Percentiles rank a stretch among this genome's conserved stretches.
Evolutionary conservation across 2,329 filamentous ascomycete genomes (phyloP).

Genomic region (Cordyceps fumosorosea): DNA sequence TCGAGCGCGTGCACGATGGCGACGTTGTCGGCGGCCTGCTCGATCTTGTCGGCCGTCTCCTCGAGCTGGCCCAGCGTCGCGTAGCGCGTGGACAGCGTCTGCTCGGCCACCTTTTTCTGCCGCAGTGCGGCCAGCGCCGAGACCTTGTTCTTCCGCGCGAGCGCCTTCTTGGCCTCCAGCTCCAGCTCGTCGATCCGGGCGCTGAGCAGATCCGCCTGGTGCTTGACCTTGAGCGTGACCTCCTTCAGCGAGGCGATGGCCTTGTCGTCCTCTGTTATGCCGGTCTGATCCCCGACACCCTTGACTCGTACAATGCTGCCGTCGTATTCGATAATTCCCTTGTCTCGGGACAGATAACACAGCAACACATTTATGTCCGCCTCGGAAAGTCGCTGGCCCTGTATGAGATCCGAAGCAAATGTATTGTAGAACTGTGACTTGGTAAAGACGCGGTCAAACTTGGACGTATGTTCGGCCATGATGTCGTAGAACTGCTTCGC

Average conservation of each 20-base stretch:
- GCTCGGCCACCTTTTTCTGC: slow-evolving; percentile 75
- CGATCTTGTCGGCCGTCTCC: slow-evolving; percentile 72
- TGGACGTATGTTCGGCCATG: slow-evolving; percentile 35
- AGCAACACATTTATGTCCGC: slow-evolving; percentile 65
- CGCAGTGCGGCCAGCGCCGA: slow-evolving; percentile 72
- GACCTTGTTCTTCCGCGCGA: slow-evolving; percentile 63
- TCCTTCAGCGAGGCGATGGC: slow-evolving; percentile 80
- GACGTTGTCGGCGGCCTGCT: slow-evolving; percentile 79
- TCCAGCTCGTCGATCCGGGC: slow-evolving; percentile 60
- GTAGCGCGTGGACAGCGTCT: slow-evolving; percentile 62
- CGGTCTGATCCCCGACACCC: slow-evolving; percentile 37
- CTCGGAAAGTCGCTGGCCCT: slow-evolving; percentile 47
- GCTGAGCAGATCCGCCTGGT: slow-evolving; percentile 62
- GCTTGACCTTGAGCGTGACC: slow-evolving; percentile 66
- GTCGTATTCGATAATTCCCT: slow-evolving; percentile 51
- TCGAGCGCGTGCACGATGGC: slow-evolving; percentile 80
- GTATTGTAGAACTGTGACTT: slow-evolving; percentile 55
- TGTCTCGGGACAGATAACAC: slow-evolving; percentile 62
- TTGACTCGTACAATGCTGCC: slow-evolving; percentile 70
- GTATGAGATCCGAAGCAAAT: slow-evolving; percentile 47
- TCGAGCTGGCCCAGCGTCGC: slow-evolving; percentile 76
- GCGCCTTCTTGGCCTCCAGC: slow-evolving; percentile 59
- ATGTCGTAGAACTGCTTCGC: slow-evolving; percentile 47
- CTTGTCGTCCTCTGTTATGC: slow-evolving; percentile 69
- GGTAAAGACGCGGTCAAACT: slow-evolving; percentile 62